These are phyloP conservation scores for Boletus sp. DNA, from an alignment of 1,284 basidiomycete species.

Conservation along the genomic window DNA sequence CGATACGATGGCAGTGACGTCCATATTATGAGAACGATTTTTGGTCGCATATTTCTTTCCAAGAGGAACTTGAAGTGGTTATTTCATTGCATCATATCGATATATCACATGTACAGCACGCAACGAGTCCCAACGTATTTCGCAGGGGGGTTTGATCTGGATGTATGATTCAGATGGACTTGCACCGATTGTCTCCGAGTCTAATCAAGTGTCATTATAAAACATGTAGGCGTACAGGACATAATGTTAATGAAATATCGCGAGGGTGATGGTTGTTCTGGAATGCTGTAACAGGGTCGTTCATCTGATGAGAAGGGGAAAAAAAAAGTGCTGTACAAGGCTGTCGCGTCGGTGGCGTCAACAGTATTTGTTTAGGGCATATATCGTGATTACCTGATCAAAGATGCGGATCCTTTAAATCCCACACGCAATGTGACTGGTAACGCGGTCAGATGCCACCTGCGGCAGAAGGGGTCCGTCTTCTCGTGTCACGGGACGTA, in stretches of 20 bases:
- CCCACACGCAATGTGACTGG: conserved; percentile 12
- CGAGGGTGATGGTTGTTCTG: neutral
- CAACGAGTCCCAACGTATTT: conserved; percentile 16
- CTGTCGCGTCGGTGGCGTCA: conserved; percentile 4
- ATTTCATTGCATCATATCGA: conserved; percentile 23
- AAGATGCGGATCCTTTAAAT: conserved; percentile 7
- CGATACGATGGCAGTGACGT: conserved; percentile 23
- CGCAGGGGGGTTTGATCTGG: neutral
- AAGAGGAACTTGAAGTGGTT: conserved; percentile 7
- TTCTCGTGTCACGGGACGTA: conserved; percentile 26
- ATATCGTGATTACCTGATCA: conserved; percentile 9
- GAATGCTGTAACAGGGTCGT: conserved; percentile 13
- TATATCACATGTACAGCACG: conserved; percentile 29
- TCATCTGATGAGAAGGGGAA: conserved; percentile 13
- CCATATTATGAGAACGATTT: conserved; percentile 6
- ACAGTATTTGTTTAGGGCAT: too few species aligned
- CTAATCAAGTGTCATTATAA: conserved; percentile 4
- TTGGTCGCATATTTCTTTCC: conserved; percentile 1
- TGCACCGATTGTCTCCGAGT: neutral
- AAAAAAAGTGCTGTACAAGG: conserved; percentile 10
- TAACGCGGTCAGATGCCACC: conserved; percentile 27
- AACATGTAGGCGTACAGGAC: conserved; percentile 7
- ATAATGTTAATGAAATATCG: conserved; percentile 9
- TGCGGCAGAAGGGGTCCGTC: conserved; percentile 32
- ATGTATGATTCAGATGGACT: neutral